A percentile compares a stretch with the other conserved stretches of the same genome.
Evolutionary conservation across 805 yeast genomes (phyloP).

Genomic region (Alloascoidea hylecoeti): DNA sequence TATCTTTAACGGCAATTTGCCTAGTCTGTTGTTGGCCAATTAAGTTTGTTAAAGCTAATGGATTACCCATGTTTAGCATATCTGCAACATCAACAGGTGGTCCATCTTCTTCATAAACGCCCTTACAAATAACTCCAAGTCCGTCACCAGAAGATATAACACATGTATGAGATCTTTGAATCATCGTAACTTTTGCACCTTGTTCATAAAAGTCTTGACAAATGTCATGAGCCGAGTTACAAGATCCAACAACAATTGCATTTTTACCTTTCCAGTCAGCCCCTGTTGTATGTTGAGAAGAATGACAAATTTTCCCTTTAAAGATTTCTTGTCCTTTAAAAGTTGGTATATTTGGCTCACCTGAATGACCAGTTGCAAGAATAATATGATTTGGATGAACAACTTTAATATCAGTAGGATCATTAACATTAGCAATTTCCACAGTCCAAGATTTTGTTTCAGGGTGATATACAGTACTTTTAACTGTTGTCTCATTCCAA

Average conservation of each 20-base stretch:
- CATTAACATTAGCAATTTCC: slow-evolving; percentile 14
- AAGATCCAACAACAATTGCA: slow-evolving; percentile 29
- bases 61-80: slow-evolving; percentile 19
- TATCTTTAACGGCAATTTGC: slow-evolving; percentile 18
- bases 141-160: slow-evolving; percentile 24
- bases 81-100: slow-evolving; percentile 24
- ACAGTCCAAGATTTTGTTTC: slow-evolving; percentile 19
- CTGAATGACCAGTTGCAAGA: slow-evolving; percentile 31
- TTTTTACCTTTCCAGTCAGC: slow-evolving; percentile 24
- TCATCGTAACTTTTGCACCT: slow-evolving; percentile 27
- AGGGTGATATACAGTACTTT: slow-evolving; percentile 19
- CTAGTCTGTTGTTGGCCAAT: slow-evolving; percentile 23
- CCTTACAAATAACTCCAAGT: slow-evolving; percentile 17
- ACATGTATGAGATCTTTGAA: slow-evolving; percentile 31
- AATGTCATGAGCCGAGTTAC: slow-evolving; percentile 32
- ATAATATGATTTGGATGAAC: slow-evolving; percentile 23
- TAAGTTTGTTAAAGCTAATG: slow-evolving; percentile 20
- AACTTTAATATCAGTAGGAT: slow-evolving; percentile 6
- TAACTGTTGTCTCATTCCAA: slow-evolving; percentile 20
- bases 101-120: slow-evolving; percentile 20
- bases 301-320: slow-evolving; percentile 25
- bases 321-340: slow-evolving; percentile 23
- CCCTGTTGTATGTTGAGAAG: slow-evolving; percentile 26
- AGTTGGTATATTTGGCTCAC: slow-evolving; percentile 27
- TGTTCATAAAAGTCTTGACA: slow-evolving; percentile 29